phyloP scores from a whole-genome alignment of 2,329 filamentous ascomycete species.

The Ascomycota sp. region DNA sequence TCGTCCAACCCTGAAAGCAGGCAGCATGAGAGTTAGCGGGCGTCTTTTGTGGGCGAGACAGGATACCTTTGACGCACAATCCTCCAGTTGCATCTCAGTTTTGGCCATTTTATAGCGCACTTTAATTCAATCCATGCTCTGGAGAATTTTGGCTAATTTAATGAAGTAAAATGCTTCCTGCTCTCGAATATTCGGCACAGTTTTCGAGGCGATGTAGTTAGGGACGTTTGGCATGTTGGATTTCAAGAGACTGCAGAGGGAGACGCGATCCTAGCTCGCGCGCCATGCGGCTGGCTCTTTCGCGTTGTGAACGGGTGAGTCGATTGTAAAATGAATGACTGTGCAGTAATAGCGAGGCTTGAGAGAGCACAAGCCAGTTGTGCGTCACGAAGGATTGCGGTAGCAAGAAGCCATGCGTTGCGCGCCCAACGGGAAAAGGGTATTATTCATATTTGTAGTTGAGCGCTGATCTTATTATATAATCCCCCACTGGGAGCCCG shows the following conservation, averaged over 20 bases:
- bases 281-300: too few relatives aligned
- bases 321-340: too few relatives aligned
- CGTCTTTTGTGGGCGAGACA: not conserved
- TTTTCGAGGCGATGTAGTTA: constrained; percentile 10
- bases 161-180: not conserved
- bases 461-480: too few relatives aligned
- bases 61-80: constrained; percentile 37
- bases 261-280: not conserved
- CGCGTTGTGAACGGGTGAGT: too few relatives aligned
- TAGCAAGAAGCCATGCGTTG: too few relatives aligned
- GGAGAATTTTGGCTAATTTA: not conserved
- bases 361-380: too few relatives aligned
- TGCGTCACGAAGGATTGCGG: too few relatives aligned
- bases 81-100: constrained; percentile 70
- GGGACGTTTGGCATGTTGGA: constrained; percentile 13
- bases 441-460: too few relatives aligned
- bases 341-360: too few relatives aligned
- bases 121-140: constrained; percentile 11
- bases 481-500: too few relatives aligned
- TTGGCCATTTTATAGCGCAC: constrained; percentile 51
- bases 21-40: constrained; percentile 6
- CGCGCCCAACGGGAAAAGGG: too few relatives aligned
- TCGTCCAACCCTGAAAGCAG: constrained; percentile 65
- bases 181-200: constrained; percentile 13
- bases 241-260: constrained; percentile 1